phyloP scores from a whole-genome alignment of 257 asterid genomes.

The Paraleonurus japonicus region DNA sequence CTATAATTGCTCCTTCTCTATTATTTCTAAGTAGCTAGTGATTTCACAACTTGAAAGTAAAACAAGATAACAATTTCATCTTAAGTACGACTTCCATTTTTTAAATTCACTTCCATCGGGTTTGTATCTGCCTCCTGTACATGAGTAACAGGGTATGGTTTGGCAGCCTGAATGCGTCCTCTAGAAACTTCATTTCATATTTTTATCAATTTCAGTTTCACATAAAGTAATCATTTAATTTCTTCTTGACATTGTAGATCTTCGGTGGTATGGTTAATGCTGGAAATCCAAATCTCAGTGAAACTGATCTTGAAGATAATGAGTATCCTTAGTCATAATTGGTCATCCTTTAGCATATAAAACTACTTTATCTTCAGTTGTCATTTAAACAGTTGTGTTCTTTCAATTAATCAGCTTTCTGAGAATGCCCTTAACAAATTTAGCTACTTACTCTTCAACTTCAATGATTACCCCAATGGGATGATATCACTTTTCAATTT shows the following conservation, averaged over 20 bases:
- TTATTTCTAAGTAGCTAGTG: conserved; percentile 4
- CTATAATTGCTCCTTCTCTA: neutral
- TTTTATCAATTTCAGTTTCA: neutral
- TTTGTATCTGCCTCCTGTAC: too few species aligned
- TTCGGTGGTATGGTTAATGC: conserved; percentile 90
- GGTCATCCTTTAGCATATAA: conserved; percentile 18
- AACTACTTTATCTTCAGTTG: neutral
- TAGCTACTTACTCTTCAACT: conserved; percentile 96
- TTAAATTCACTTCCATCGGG: too few species aligned
- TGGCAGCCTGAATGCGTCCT: too few species aligned
- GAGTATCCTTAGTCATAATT: conserved; percentile 72
- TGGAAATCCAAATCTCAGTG: conserved; percentile 75
- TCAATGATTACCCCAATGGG: conserved; percentile 96
- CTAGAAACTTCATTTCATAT: conserved; percentile 6
- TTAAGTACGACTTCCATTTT: too few species aligned
- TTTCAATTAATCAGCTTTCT: conserved; percentile 4
- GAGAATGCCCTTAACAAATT: conserved; percentile 40
- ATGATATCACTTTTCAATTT: conserved; percentile 96
- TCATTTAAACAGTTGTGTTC: neutral
- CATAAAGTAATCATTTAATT: conserved; percentile 17
- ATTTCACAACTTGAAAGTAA: conserved; percentile 3
- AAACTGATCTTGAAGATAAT: conserved; percentile 68
- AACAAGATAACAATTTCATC: conserved; percentile 7
- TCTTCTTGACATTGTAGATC: conserved; percentile 50
- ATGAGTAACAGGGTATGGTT: too few species aligned